phyloP scores from a whole-genome alignment of 148 eudicot genomes.

The Rheum nobile region DNA sequence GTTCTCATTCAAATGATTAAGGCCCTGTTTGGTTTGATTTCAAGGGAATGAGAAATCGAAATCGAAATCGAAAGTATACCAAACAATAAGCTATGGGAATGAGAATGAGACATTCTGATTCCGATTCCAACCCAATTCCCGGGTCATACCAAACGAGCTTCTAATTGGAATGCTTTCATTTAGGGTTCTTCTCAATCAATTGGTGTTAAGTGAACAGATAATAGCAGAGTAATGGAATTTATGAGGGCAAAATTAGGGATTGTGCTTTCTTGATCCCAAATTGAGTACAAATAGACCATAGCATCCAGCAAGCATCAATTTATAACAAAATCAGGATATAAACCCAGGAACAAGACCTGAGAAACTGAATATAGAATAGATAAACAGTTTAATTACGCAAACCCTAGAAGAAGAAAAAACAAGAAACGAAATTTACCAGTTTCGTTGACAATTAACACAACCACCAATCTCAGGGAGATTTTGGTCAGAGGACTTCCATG shows the following conservation, averaged over 20 bases:
- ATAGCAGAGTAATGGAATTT: background rate
- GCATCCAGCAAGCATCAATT: too few relatives aligned
- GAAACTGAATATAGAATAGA: background rate
- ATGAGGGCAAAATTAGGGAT: background rate
- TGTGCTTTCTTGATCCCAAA: background rate
- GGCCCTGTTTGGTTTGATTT: too few relatives aligned
- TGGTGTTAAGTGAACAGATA: background rate
- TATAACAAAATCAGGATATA: background rate
- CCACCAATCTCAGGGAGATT: background rate
- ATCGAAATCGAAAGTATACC: too few relatives aligned
- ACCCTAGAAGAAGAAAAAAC: background rate
- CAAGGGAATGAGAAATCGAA: too few relatives aligned
- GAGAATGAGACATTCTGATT: too few relatives aligned
- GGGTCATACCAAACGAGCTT: too few relatives aligned
- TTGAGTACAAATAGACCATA: too few relatives aligned
- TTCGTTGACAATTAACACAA: slow-evolving; percentile 1
- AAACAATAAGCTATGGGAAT: too few relatives aligned
- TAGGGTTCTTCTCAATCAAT: too few relatives aligned
- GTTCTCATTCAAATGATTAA: too few relatives aligned
- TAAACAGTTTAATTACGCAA: background rate
- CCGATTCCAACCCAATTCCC: too few relatives aligned
- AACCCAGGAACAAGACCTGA: background rate
- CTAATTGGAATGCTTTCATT: too few relatives aligned
- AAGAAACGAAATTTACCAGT: background rate
- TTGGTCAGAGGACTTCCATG: slow-evolving; percentile 4